Evolutionary conservation across 2,329 filamentous ascomycete genomes (phyloP).

Genomic region (Cercospora nicotianae): DNA sequence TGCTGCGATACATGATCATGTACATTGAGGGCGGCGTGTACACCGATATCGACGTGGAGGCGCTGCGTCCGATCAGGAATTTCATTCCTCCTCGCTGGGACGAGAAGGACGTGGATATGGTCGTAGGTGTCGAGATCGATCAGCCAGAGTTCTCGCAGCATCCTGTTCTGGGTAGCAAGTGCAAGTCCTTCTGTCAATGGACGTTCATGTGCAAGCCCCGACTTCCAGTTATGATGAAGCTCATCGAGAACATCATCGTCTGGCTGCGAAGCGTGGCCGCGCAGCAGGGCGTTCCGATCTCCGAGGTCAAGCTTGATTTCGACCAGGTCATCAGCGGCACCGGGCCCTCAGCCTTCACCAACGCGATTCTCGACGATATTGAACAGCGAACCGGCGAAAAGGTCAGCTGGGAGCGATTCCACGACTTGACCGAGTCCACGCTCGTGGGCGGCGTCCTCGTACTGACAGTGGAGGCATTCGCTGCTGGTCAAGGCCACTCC

Average conservation of each 20-base stretch:
- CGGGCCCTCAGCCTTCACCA: conserved; percentile 68
- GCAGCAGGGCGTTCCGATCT: conserved; percentile 59
- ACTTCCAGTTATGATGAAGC: conserved; percentile 65
- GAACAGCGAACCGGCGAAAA: conserved; percentile 48
- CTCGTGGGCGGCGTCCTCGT: conserved; percentile 65
- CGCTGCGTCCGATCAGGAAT: conserved; percentile 53
- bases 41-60: conserved; percentile 61
- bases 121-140: conserved; percentile 70
- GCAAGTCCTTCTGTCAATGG: conserved; percentile 72
- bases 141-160: conserved; percentile 65
- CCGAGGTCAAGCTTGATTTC: conserved; percentile 66
- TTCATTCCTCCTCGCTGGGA: conserved; percentile 66
- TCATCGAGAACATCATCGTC: conserved; percentile 67
- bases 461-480: conserved; percentile 69
- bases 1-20: conserved; percentile 67
- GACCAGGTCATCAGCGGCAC: conserved; percentile 73
- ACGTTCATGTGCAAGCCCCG: conserved; percentile 70
- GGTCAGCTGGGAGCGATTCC: conserved; percentile 65
- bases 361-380: conserved; percentile 65
- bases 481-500: conserved; percentile 71
- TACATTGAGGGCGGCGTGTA: conserved; percentile 65
- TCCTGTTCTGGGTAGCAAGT: conserved; percentile 66
- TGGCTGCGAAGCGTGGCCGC: conserved; percentile 63
- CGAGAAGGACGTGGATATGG: conserved; percentile 66
- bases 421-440: conserved; percentile 65